Conservation (phyloP, 768 basidiomycete species). For the Boletus reticulatus region DNA sequence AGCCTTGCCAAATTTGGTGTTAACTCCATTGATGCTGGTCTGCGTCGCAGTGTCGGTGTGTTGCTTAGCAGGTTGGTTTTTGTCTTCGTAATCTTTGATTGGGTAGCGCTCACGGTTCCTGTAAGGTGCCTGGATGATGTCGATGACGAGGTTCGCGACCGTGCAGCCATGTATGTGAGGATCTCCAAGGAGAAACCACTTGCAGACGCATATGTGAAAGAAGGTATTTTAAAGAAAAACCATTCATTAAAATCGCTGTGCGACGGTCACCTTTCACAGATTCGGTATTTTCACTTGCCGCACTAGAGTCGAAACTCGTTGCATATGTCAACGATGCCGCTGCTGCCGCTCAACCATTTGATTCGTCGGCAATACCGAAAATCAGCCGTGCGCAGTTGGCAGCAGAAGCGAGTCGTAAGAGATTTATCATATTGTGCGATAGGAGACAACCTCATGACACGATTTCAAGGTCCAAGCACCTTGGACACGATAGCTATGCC, state of each 20-base stretch:
- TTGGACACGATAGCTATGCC: constrained; percentile 83
- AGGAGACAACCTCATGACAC: constrained; percentile 9
- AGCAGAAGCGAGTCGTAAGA: constrained; percentile 82
- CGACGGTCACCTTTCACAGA: constrained; percentile 48
- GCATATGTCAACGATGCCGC: constrained; percentile 85
- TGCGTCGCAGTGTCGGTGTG: constrained; percentile 86
- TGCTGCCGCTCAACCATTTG: constrained; percentile 74
- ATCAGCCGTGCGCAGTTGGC: constrained; percentile 92
- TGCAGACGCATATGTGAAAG: constrained; percentile 86
- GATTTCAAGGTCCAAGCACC: constrained; percentile 70
- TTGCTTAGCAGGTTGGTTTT: constrained; percentile 71
- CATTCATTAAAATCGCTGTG: not conserved
- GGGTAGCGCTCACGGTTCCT: constrained; percentile 2
- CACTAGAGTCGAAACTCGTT: constrained; percentile 89
- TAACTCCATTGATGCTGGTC: constrained; percentile 70
- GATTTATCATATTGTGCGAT: not conserved
- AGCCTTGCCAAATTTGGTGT: constrained; percentile 97
- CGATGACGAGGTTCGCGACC: constrained; percentile 97
- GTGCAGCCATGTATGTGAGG: constrained; percentile 92
- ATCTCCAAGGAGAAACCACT: constrained; percentile 76
- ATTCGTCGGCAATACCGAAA: constrained; percentile 83
- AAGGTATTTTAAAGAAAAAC: constrained; percentile 53
- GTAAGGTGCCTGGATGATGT: constrained; percentile 93
- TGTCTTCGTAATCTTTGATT: not conserved
- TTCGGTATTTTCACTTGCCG: constrained; percentile 88